Percentiles rank a stretch among this genome's conserved stretches.
phyloP scores from a whole-genome alignment of 495 filamentous ascomycete genomes.

The Lepidopterella palustris region DNA sequence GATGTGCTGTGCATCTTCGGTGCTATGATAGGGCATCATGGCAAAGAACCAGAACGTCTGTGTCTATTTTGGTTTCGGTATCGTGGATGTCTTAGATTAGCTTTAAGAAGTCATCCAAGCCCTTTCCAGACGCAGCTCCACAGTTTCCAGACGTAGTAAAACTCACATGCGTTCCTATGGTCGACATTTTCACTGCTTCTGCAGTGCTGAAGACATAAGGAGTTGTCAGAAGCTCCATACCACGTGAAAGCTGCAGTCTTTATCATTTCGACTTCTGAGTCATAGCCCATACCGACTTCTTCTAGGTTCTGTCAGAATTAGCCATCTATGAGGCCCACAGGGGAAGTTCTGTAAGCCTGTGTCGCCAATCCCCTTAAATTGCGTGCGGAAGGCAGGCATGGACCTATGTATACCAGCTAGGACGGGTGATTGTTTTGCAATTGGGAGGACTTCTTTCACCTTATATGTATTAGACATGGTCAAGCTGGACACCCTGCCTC shows the following conservation, averaged over 20 bases:
- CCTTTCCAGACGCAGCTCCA: conserved; percentile 53
- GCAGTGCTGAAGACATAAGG: conserved; percentile 61
- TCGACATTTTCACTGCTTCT: conserved; percentile 54
- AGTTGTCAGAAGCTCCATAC: conserved; percentile 56
- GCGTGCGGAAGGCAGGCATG: conserved; percentile 50
- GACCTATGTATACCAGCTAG: conserved; percentile 60
- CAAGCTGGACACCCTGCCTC: conserved; percentile 52
- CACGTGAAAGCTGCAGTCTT: conserved; percentile 44
- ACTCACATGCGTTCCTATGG: conserved; percentile 64
- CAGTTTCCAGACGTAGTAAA: conserved; percentile 59
- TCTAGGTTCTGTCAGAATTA: conserved; percentile 59
- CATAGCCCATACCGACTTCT: conserved; percentile 65
- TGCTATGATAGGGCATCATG: conserved; percentile 47
- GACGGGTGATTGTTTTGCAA: conserved; percentile 55
- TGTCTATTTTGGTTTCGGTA: conserved; percentile 47
- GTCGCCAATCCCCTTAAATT: conserved; percentile 55
- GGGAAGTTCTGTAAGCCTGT: conserved; percentile 68
- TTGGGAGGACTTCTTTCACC: conserved; percentile 44
- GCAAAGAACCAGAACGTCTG: conserved; percentile 59
- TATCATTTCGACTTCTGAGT: conserved; percentile 59
- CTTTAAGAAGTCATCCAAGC: conserved; percentile 54
- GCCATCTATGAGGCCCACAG: conserved; percentile 64
- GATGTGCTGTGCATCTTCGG: conserved; percentile 57
- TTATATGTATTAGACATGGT: background rate
- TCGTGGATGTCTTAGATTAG: conserved; percentile 58